Conservation (phyloP, 176 grass and related monocot species). For the Oryza punctata region DNA sequence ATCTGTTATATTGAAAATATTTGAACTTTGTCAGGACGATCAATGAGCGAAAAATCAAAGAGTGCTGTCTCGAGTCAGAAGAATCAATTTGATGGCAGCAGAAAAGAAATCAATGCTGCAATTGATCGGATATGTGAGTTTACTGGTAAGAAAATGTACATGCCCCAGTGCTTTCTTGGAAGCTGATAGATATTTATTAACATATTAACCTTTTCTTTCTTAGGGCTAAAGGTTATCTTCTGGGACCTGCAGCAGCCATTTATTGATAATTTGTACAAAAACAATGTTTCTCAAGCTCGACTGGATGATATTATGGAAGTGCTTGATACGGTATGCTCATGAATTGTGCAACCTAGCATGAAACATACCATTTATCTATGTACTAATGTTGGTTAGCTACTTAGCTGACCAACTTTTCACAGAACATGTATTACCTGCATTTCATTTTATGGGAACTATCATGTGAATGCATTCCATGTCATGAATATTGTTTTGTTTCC, state of each 20-base stretch:
- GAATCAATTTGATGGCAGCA: conserved; percentile 85
- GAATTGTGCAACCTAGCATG: conserved; percentile 14
- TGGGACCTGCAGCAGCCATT: conserved; percentile 91
- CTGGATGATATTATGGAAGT: conserved; percentile 71
- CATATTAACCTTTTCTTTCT: conserved; percentile 37
- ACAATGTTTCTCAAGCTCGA: conserved; percentile 64
- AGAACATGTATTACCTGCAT: neutral
- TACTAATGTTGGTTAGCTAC: neutral
- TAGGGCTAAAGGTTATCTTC: conserved; percentile 95
- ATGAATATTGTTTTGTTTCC: conserved; percentile 15
- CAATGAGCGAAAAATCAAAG: conserved; percentile 69
- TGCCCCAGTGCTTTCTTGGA: conserved; percentile 2
- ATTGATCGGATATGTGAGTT: conserved; percentile 92
- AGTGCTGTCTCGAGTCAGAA: conserved; percentile 56
- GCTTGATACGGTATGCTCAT: conserved; percentile 79
- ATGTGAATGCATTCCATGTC: conserved; percentile 27
- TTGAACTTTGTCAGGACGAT: conserved; percentile 64
- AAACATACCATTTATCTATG: neutral
- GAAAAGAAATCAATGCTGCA: conserved; percentile 93
- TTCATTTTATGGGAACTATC: conserved; percentile 15
- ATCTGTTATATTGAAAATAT: conserved; percentile 20
- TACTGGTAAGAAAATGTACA: conserved; percentile 65
- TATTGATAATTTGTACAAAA: conserved; percentile 93
- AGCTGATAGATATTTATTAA: conserved; percentile 27
- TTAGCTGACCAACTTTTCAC: neutral